phyloP scores from a whole-genome alignment of 108 stramenopile genomes.

The Pseudonitzschia multiseries region DNA sequence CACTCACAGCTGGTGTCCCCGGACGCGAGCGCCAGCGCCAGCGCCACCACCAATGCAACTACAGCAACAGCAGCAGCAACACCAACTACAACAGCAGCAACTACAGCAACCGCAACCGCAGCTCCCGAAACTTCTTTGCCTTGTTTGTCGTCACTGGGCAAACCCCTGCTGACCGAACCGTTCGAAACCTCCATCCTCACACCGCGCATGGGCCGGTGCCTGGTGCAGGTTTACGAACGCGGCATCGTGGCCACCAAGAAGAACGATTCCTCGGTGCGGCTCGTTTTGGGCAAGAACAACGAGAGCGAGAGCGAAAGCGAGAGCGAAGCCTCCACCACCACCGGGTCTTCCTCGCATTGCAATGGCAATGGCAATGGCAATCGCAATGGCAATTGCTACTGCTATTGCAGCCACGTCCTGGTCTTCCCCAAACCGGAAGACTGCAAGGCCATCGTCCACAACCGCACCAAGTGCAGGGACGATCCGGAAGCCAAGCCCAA shows the following conservation, averaged over 20 bases:
- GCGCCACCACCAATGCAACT: slow-evolving; percentile 7
- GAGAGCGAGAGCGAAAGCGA: slow-evolving; percentile 15
- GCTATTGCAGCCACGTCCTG: slow-evolving; percentile 31
- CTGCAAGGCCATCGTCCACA: slow-evolving; percentile 46
- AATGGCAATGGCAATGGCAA: not conserved
- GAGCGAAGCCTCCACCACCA: too few relatives aligned
- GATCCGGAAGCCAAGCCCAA: slow-evolving; percentile 8
- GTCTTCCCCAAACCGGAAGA: slow-evolving; percentile 78
- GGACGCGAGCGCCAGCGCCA: slow-evolving; percentile 41
- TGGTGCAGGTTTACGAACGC: slow-evolving; percentile 34
- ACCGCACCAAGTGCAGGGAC: slow-evolving; percentile 24
- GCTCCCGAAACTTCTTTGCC: too few relatives aligned
- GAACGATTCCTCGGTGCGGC: slow-evolving; percentile 29
- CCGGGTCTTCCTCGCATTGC: too few relatives aligned
- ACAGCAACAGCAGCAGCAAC: slow-evolving; percentile 4
- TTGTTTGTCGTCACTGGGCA: too few relatives aligned
- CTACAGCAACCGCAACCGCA: slow-evolving; percentile 11
- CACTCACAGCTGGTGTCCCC: slow-evolving; percentile 26
- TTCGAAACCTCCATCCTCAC: slow-evolving; percentile 54
- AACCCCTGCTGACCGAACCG: slow-evolving; percentile 19
- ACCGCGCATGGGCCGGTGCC: slow-evolving; percentile 56
- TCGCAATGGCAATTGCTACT: not conserved
- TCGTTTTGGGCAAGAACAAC: not conserved
- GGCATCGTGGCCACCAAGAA: slow-evolving; percentile 46
- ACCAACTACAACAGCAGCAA: slow-evolving; percentile 2